Percentiles rank a stretch among this genome's conserved stretches.
phyloP scores from a whole-genome alignment of 176 grass and related monocot genomes.

The Musa schizocarpa region DNA sequence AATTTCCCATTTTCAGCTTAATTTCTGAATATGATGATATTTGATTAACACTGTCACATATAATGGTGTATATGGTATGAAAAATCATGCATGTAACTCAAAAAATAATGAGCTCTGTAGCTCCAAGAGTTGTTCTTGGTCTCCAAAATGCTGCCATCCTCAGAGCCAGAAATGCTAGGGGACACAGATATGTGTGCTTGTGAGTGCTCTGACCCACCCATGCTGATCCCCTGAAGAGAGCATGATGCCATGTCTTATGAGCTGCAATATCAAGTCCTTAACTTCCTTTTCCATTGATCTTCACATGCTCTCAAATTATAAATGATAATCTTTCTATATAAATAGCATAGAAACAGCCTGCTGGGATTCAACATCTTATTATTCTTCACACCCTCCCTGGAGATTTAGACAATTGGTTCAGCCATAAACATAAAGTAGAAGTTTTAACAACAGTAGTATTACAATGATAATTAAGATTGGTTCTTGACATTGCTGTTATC shows the following conservation, averaged over 20 bases:
- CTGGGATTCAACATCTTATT: too few species aligned
- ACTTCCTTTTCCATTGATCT: slow-evolving; percentile 2
- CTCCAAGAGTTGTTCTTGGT: not conserved
- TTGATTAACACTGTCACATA: not conserved
- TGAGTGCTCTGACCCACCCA: slow-evolving; percentile 1
- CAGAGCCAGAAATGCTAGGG: not conserved
- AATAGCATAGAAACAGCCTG: not conserved
- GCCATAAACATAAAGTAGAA: too few species aligned
- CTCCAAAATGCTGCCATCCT: not conserved
- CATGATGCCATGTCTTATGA: slow-evolving; percentile 11
- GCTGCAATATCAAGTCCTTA: slow-evolving; percentile 1
- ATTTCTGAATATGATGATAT: not conserved
- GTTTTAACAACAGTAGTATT: too few species aligned
- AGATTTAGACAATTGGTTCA: too few species aligned
- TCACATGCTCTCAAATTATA: not conserved
- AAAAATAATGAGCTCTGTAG: not conserved
- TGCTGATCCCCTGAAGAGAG: slow-evolving; percentile 3
- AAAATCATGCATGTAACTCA: not conserved
- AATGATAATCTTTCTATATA: not conserved
- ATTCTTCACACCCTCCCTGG: too few species aligned
- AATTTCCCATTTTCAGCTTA: not conserved
- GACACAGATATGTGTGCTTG: not conserved
- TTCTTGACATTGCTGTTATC: not conserved
- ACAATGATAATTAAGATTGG: not conserved
- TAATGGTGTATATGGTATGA: too few species aligned